Evolutionary conservation across 441 rosid species (phyloP).

Genomic region (Erysimum cheiri): DNA sequence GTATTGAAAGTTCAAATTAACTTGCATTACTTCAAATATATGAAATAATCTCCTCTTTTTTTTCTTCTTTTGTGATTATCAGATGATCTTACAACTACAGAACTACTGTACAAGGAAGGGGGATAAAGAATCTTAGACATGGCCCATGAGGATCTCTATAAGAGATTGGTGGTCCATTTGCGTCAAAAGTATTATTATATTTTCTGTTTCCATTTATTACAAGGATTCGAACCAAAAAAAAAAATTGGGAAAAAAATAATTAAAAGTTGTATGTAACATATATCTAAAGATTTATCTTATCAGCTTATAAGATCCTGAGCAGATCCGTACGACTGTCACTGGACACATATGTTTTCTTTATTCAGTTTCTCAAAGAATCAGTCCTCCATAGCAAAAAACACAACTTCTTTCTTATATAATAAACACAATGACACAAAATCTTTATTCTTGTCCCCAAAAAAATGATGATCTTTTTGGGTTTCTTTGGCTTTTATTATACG

Average conservation of each 20-base stretch:
- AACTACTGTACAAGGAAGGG: too few species aligned
- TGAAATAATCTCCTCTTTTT: background rate
- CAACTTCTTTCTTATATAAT: too few species aligned
- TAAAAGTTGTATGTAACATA: slow-evolving; percentile 6
- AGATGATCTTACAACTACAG: background rate
- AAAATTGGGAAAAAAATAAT: background rate
- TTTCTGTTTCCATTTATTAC: background rate
- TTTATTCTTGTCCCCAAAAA: slow-evolving; percentile 1
- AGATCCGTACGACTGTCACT: slow-evolving; percentile 41
- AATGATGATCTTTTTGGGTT: slow-evolving; percentile 4
- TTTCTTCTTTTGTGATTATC: background rate
- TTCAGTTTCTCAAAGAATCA: slow-evolving; percentile 34
- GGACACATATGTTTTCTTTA: slow-evolving; percentile 34
- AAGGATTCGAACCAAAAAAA: background rate
- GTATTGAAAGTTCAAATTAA: background rate
- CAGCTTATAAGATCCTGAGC: slow-evolving; percentile 25
- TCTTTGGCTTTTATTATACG: slow-evolving; percentile 22
- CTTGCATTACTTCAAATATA: background rate
- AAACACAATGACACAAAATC: slow-evolving; percentile 36
- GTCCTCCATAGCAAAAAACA: slow-evolving; percentile 31
- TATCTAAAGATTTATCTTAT: slow-evolving; percentile 6
- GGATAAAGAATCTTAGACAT: slow-evolving; percentile 4
- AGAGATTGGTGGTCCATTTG: slow-evolving; percentile 23
- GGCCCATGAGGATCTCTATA: slow-evolving; percentile 12
- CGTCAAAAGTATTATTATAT: background rate